A percentile compares a stretch with the other conserved stretches of the same genome.
Evolutionary conservation across 495 filamentous ascomycete species (phyloP).

Genomic region (Podospora pseudopauciseta): DNA sequence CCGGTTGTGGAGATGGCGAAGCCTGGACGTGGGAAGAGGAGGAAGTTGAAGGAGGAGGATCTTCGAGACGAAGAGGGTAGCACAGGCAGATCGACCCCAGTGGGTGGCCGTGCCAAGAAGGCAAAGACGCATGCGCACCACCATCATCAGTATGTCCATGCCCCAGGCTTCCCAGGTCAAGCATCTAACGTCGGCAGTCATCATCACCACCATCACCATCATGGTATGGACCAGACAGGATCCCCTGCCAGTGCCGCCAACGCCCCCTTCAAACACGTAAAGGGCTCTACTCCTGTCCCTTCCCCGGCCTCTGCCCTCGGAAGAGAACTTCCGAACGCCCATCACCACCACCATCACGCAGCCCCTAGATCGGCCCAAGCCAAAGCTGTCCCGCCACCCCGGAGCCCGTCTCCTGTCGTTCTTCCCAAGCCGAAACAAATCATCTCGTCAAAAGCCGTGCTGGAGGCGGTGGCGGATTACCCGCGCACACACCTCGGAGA

Average conservation of each 20-base stretch:
- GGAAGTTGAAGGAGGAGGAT: conserved; percentile 59
- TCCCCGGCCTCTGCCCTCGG: conserved; percentile 48
- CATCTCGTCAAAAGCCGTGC: conserved; percentile 61
- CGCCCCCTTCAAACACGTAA: conserved; percentile 40
- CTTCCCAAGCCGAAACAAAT: conserved; percentile 60
- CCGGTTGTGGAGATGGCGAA: conserved; percentile 25
- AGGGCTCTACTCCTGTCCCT: conserved; percentile 51
- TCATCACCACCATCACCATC: conserved; percentile 72
- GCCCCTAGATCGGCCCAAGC: conserved; percentile 27
- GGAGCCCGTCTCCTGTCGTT: conserved; percentile 37
- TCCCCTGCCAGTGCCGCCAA: conserved; percentile 41
- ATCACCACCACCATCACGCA: conserved; percentile 37
- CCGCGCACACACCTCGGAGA: conserved; percentile 78
- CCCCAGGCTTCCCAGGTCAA: not conserved
- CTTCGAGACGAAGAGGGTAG: conserved; percentile 56
- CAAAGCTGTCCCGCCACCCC: conserved; percentile 38
- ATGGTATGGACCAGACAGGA: conserved; percentile 63
- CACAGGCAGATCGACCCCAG: conserved; percentile 50
- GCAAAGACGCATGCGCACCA: conserved; percentile 61
- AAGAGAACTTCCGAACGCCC: conserved; percentile 42
- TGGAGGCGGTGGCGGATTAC: conserved; percentile 64
- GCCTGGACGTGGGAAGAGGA: conserved; percentile 51
- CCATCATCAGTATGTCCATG: conserved; percentile 54
- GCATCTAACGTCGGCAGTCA: conserved; percentile 47
- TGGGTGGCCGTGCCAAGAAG: conserved; percentile 54